A percentile compares a stretch with the other conserved stretches of the same genome.
Evolutionary conservation across 2,329 filamentous ascomycete species (phyloP).

Genomic region (Rutstroemia sp.): DNA sequence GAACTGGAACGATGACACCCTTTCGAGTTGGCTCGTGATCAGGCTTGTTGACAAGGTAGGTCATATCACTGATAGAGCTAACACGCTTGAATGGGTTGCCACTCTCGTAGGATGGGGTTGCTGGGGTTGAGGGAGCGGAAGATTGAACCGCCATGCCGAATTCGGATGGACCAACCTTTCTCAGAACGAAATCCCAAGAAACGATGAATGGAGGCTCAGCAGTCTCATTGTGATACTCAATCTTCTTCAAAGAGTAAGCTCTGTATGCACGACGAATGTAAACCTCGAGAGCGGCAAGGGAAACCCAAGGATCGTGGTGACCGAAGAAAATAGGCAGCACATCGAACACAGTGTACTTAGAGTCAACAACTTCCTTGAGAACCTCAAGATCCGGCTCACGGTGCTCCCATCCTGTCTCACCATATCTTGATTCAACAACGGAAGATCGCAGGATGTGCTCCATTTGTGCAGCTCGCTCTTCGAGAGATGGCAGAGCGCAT

Average conservation of each 20-base stretch:
- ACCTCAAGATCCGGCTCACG: slow-evolving; percentile 83
- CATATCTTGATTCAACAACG: slow-evolving; percentile 93
- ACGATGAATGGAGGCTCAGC: slow-evolving; percentile 70
- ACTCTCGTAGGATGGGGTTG: slow-evolving; percentile 57
- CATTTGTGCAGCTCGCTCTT: slow-evolving; percentile 94
- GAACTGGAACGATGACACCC: slow-evolving; percentile 89
- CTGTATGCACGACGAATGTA: slow-evolving; percentile 96
- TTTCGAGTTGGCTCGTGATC: slow-evolving; percentile 75
- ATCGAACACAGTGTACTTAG: slow-evolving; percentile 97
- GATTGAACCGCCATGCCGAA: slow-evolving; percentile 77
- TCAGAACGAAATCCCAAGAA: slow-evolving; percentile 92
- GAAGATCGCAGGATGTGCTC: slow-evolving; percentile 96
- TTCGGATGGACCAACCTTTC: slow-evolving; percentile 87
- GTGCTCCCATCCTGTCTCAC: slow-evolving; percentile 95
- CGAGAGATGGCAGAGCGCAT: slow-evolving; percentile 88
- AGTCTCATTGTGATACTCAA: slow-evolving; percentile 74
- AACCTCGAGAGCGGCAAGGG: slow-evolving; percentile 86
- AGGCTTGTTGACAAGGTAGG: slow-evolving; percentile 68
- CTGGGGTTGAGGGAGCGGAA: slow-evolving; percentile 76
- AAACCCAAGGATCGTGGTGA: slow-evolving; percentile 90
- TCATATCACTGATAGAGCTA: slow-evolving; percentile 94
- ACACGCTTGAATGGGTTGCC: slow-evolving; percentile 69
- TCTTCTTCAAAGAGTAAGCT: slow-evolving; percentile 83
- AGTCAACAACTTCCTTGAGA: slow-evolving; percentile 97
- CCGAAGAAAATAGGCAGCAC: slow-evolving; percentile 93